Conservation (phyloP, 2,329 filamentous ascomycete species). For the Colletotrichum lindemuthianum region DNA sequence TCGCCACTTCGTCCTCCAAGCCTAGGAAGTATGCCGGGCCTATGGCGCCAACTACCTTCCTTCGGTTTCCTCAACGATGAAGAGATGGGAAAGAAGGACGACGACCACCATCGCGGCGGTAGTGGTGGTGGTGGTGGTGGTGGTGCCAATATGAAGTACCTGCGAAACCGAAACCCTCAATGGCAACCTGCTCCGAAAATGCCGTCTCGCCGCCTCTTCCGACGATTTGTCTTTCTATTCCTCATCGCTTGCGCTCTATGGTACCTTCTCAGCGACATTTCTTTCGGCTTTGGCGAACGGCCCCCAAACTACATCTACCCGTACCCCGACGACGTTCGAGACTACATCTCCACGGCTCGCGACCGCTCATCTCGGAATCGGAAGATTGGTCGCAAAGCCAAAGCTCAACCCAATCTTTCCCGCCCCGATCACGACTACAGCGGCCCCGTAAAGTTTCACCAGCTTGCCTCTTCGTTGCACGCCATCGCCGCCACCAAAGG, state of each 20-base stretch:
- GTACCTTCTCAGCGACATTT: conserved; percentile 73
- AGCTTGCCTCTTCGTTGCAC: conserved; percentile 72
- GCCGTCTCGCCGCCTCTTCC: conserved; percentile 62
- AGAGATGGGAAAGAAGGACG: conserved; percentile 69
- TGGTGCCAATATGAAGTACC: conserved; percentile 33
- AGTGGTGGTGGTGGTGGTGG: background rate
- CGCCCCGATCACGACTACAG: conserved; percentile 61
- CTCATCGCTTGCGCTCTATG: conserved; percentile 65
- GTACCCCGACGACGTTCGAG: conserved; percentile 33
- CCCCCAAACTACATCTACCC: conserved; percentile 51
- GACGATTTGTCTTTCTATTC: conserved; percentile 61
- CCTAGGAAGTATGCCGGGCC: conserved; percentile 47
- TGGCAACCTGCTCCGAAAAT: conserved; percentile 55
- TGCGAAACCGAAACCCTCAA: conserved; percentile 42
- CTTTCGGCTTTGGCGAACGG: conserved; percentile 48
- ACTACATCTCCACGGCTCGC: conserved; percentile 19
- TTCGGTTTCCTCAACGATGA: conserved; percentile 62
- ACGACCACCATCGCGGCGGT: conserved; percentile 56
- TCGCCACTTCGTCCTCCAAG: conserved; percentile 1
- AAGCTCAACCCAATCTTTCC: conserved; percentile 26
- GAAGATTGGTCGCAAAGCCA: conserved; percentile 26
- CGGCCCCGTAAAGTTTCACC: conserved; percentile 75
- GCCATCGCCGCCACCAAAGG: conserved; percentile 65
- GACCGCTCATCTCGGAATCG: conserved; percentile 13
- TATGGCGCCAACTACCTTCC: conserved; percentile 44